Evolutionary conservation across 148 eudicot species (phyloP).

Genomic region (Cornus controversa): DNA sequence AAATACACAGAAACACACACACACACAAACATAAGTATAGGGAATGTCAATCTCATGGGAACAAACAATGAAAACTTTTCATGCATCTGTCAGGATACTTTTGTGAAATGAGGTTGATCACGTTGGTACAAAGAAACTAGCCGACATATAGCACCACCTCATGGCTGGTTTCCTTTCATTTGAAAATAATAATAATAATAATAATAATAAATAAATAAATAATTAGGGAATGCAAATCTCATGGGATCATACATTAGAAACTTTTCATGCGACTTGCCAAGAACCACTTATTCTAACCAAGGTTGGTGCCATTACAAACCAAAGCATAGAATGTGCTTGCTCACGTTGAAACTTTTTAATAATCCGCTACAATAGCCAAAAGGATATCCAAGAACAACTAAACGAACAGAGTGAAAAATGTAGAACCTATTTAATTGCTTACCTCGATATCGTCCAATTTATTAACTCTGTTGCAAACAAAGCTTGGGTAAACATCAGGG

Average conservation of each 20-base stretch:
- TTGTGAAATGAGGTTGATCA: neutral
- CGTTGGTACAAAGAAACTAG: too few species aligned
- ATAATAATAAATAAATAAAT: too few species aligned
- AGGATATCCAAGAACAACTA: neutral
- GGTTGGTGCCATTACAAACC: too few species aligned
- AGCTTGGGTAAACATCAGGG: conserved; percentile 56
- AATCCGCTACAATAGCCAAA: neutral
- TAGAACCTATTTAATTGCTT: conserved; percentile 5
- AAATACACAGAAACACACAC: too few species aligned
- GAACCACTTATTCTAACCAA: too few species aligned
- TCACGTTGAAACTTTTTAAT: neutral
- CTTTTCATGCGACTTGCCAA: too few species aligned
- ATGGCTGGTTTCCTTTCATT: too few species aligned
- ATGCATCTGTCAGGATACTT: neutral
- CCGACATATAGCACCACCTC: too few species aligned
- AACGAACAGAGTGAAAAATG: neutral
- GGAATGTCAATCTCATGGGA: neutral
- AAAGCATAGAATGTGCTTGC: neutral
- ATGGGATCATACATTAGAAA: too few species aligned
- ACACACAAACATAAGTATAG: too few species aligned
- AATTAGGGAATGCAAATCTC: too few species aligned
- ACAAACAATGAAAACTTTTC: neutral
- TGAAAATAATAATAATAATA: too few species aligned
- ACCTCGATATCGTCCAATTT: conserved; percentile 58
- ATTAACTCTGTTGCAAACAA: conserved; percentile 66